Conservation (phyloP, 768 basidiomycete species). For the Candolleomyces eurysporus region DNA sequence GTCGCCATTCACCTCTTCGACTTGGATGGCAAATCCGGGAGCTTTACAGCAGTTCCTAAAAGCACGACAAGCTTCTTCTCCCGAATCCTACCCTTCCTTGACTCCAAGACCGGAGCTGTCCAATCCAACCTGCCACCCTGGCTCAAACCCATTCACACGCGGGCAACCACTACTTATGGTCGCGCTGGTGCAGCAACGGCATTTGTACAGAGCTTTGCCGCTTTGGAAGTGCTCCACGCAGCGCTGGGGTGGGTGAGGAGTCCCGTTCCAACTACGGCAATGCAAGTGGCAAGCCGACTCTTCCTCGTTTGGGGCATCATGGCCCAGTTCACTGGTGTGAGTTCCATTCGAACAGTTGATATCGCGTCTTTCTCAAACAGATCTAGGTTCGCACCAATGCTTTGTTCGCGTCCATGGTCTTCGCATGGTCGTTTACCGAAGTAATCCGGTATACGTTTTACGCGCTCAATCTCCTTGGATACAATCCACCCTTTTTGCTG, state of each 20-base stretch:
- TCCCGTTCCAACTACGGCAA: conserved; percentile 67
- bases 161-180: conserved; percentile 56
- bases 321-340: conserved; percentile 58
- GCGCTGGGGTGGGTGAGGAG: conserved; percentile 77
- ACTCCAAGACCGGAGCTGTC: conserved; percentile 20
- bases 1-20: conserved; percentile 51
- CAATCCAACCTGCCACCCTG: conserved; percentile 37
- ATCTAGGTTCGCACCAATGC: conserved; percentile 66
- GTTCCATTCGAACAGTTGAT: conserved; percentile 18
- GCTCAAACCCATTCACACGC: conserved; percentile 43
- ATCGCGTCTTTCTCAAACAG: neutral
- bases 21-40: conserved; percentile 37
- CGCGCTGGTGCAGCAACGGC: conserved; percentile 61
- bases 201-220: conserved; percentile 79
- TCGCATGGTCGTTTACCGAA: conserved; percentile 92
- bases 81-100: conserved; percentile 32
- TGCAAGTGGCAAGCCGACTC: conserved; percentile 80
- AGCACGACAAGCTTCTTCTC: conserved; percentile 37
- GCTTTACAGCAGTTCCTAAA: conserved; percentile 14
- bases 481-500: conserved; percentile 49
- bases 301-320: conserved; percentile 86
- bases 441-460: conserved; percentile 92
- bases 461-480: conserved; percentile 59
- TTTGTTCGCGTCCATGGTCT: conserved; percentile 85
- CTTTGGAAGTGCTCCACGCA: conserved; percentile 82